Base-by-base conservation (phyloP, 192 early-diverging fungal genomes). In the Coemansia sp. region DNA sequence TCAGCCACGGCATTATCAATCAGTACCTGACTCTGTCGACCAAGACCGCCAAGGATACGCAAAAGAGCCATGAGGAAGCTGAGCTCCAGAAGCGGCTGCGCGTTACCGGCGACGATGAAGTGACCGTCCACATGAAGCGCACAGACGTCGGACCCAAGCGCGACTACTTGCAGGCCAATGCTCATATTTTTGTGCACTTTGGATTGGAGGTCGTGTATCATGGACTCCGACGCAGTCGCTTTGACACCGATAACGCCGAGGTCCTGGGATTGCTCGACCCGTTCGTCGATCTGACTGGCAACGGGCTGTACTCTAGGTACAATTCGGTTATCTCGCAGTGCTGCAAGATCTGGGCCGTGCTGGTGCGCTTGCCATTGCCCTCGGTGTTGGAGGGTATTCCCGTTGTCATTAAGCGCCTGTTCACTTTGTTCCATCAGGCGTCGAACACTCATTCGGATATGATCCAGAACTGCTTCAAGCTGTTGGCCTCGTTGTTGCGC, bases 111-210 rank as follows among this genome's bases (percentile, higher is more conserved):
- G 84, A 79, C 38, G 84, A 78, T 32, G 70, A 75, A 53, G 91
- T 84, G 43, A 89, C 86, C 0, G 94, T 98, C 20, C 84, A 93
- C 52, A 82, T 90, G 16, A 88, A 88, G 62, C 85, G 92, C 18
- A 79, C 55, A 24, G 85, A 89, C 32, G 75, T 84, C 4, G 38
- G 70, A 7, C 85, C 85, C 41, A 76, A 90, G 45, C 74, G 87
- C n/a, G 92, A 92, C 60, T 91, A 92, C 61, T 92, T 92, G 72
- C 85, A 88, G 32, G 87, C 87, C 5, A 98, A 99, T 61, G 92
- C 92, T 6, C 89, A 96, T 65, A 80, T 91, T 8, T 98, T 99
- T 80, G 91, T 97, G 47, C 87, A 92, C 58, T 99, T 99, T 86
- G 97, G 97, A 0, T 72, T 99, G 20, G 85, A 86, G n/a, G 80